phyloP scores from a whole-genome alignment of 805 yeast species.

The Tetrapisispora arboricola region DNA sequence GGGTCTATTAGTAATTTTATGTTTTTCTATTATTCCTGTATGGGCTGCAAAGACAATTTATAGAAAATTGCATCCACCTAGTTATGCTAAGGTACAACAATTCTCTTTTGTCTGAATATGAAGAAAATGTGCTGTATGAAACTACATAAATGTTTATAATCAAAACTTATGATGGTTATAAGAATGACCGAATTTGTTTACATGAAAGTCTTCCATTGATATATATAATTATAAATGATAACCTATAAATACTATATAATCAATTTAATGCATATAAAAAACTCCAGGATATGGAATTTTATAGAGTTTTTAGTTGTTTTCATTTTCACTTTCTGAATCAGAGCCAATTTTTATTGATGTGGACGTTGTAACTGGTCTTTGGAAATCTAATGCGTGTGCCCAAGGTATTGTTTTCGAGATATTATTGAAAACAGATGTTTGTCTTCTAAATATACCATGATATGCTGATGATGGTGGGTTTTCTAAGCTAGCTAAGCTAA shows the following conservation, averaged over 20 bases:
- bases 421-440: slow-evolving; percentile 18
- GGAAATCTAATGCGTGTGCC: slow-evolving; percentile 83
- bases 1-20: slow-evolving; percentile 55
- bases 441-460: slow-evolving; percentile 18
- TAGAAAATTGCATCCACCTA: slow-evolving; percentile 80
- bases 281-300: too few species aligned
- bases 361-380: slow-evolving; percentile 37
- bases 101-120: slow-evolving; percentile 28
- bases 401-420: slow-evolving; percentile 42
- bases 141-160: not conserved
- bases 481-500: not conserved
- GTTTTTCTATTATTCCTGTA: slow-evolving; percentile 73
- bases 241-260: too few species aligned
- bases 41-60: slow-evolving; percentile 74
- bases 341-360: slow-evolving; percentile 14
- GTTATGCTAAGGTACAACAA: slow-evolving; percentile 93
- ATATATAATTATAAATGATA: too few species aligned
- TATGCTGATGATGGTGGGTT: slow-evolving; percentile 17
- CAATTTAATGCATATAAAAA: not conserved
- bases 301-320: slow-evolving; percentile 1
- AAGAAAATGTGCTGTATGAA: not conserved
- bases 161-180: too few species aligned
- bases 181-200: too few species aligned
- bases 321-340: slow-evolving; percentile 15
- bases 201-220: not conserved